Conservation (phyloP, 306 rosid genomes). For the Quercus variabilis region DNA sequence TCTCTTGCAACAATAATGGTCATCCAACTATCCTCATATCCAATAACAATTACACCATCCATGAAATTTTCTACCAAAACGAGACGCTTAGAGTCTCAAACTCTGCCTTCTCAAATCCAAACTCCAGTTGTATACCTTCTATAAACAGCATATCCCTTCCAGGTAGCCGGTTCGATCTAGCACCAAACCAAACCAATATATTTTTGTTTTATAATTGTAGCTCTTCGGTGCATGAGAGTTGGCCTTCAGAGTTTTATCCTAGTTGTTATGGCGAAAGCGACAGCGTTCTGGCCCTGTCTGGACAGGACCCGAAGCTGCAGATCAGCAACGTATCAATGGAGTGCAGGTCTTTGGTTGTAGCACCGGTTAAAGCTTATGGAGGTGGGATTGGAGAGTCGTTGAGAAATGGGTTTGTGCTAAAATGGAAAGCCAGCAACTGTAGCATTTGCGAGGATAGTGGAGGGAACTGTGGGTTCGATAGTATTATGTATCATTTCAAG, state of each 20-base stretch:
- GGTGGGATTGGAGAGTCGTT: background rate
- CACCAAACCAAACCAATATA: background rate
- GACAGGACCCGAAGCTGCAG: background rate
- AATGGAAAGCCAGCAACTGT: conserved; percentile 28
- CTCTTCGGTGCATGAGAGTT: background rate
- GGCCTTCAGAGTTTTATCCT: background rate
- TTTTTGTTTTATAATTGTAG: conserved; percentile 4
- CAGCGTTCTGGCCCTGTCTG: conserved; percentile 8
- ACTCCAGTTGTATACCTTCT: background rate
- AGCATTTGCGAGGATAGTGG: background rate
- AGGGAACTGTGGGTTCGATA: conserved; percentile 48
- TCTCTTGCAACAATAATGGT: conserved; percentile 22
- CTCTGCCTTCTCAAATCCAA: background rate
- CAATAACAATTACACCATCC: conserved; percentile 4
- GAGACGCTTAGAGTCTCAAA: conserved; percentile 8
- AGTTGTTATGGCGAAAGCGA: background rate
- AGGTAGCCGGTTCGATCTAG: background rate
- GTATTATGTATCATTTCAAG: background rate
- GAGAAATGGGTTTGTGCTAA: conserved; percentile 25
- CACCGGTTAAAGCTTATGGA: background rate
- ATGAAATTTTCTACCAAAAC: conserved; percentile 10
- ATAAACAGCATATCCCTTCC: background rate
- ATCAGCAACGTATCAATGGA: background rate
- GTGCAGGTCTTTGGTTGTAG: background rate
- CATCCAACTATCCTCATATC: conserved; percentile 3